Evolutionary conservation across 371 early-diverging fungal genomes (phyloP).

Genomic region (Mucor irregularis): DNA sequence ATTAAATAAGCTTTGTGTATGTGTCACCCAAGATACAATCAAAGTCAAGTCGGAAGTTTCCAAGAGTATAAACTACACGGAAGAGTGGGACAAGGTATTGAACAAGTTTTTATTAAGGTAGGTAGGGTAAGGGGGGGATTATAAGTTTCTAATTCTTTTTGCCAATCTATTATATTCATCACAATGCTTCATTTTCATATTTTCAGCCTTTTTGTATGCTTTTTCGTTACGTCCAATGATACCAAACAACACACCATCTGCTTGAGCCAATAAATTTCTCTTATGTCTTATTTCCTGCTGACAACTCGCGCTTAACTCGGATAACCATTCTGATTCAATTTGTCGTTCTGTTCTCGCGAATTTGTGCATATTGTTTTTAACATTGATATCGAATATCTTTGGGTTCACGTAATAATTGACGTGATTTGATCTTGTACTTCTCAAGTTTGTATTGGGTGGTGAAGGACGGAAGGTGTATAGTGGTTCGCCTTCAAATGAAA

Average conservation of each 20-base stretch:
- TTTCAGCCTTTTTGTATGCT: constrained; percentile 32
- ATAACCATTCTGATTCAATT: constrained; percentile 40
- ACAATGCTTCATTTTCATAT: constrained; percentile 35
- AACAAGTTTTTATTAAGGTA: too few species aligned
- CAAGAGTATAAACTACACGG: too few species aligned
- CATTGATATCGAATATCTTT: constrained; percentile 12
- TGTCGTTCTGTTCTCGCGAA: constrained; percentile 37
- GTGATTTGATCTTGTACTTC: constrained; percentile 35
- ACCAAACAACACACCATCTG: constrained; percentile 36
- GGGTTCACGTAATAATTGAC: constrained; percentile 51
- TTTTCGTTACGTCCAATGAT: constrained; percentile 42
- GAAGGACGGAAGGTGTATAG: constrained; percentile 39
- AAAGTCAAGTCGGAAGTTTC: too few species aligned
- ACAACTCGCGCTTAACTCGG: constrained; percentile 33
- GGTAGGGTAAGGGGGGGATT: too few species aligned
- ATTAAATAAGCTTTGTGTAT: too few species aligned
- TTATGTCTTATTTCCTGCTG: constrained; percentile 35
- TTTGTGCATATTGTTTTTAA: constrained; percentile 18
- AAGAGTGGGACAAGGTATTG: too few species aligned
- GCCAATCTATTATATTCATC: constrained; percentile 36
- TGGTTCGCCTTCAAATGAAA: constrained; percentile 29
- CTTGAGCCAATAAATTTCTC: constrained; percentile 24
- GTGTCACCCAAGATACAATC: too few species aligned
- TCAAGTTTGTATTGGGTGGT: constrained; percentile 28
- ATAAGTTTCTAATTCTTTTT: constrained; percentile 8